phyloP scores from a whole-genome alignment of 1,284 basidiomycete genomes.

The Sporisorium graminicola region DNA sequence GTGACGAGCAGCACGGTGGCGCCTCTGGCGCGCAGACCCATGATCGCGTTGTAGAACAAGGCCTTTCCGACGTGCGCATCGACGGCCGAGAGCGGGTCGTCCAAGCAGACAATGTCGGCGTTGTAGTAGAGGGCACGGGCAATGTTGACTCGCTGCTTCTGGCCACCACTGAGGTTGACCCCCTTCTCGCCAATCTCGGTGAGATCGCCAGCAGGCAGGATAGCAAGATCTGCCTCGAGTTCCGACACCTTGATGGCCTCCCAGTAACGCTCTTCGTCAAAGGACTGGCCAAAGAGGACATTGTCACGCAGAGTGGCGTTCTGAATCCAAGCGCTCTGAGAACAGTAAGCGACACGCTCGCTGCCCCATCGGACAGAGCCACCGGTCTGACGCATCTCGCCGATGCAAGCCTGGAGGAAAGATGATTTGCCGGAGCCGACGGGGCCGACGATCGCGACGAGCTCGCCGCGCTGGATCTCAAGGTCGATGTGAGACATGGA shows the following conservation, averaged over 20 bases:
- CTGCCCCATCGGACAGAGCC: constrained; percentile 65
- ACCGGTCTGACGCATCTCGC: constrained; percentile 62
- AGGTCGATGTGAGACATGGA: constrained; percentile 53
- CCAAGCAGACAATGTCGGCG: constrained; percentile 78
- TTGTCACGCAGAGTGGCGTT: constrained; percentile 78
- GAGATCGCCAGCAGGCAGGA: constrained; percentile 80
- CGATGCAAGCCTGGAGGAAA: constrained; percentile 63
- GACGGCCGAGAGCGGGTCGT: constrained; percentile 79
- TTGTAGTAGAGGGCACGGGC: constrained; percentile 80
- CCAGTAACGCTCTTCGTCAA: constrained; percentile 73
- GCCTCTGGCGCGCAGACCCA: constrained; percentile 52
- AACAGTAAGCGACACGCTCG: constrained; percentile 78
- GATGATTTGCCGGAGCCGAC: constrained; percentile 68
- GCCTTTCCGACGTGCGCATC: constrained; percentile 70
- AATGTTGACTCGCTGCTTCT: constrained; percentile 79
- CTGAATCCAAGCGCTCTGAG: constrained; percentile 90
- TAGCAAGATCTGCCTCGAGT: constrained; percentile 75
- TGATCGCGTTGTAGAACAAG: constrained; percentile 67
- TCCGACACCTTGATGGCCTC: constrained; percentile 59
- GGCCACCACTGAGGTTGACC: constrained; percentile 73
- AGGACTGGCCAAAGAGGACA: constrained; percentile 71
- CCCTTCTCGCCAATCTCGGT: constrained; percentile 76
- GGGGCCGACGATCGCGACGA: constrained; percentile 65
- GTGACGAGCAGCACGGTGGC: constrained; percentile 69
- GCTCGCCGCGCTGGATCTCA: constrained; percentile 50